Evolutionary conservation across 179 eudicot species (phyloP).

Genomic region (Camellia oleifera): DNA sequence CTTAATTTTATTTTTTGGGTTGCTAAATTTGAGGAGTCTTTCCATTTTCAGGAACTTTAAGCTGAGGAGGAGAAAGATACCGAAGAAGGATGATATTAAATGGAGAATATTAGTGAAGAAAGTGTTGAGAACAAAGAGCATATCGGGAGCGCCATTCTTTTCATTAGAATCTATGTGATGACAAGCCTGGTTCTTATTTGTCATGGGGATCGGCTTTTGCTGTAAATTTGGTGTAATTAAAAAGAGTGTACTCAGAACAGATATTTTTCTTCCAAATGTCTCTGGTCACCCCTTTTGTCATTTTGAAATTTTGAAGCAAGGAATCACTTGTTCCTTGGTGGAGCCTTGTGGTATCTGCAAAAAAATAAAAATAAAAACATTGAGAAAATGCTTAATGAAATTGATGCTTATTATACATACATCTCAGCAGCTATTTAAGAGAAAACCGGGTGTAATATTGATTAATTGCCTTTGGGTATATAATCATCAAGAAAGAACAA

Average conservation of each 20-base stretch:
- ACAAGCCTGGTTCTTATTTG: too few relatives aligned
- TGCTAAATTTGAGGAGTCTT: neutral
- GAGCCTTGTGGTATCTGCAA: neutral
- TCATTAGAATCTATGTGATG: constrained; percentile 24
- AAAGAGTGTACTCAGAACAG: too few relatives aligned
- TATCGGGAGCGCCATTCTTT: constrained; percentile 69
- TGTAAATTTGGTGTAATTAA: too few relatives aligned
- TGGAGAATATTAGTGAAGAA: constrained; percentile 88
- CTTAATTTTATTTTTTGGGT: neutral
- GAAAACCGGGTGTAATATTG: neutral
- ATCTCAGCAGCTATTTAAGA: neutral
- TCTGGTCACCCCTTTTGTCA: neutral
- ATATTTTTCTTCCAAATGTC: neutral
- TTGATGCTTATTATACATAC: neutral
- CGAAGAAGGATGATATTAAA: constrained; percentile 80
- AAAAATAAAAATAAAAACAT: neutral
- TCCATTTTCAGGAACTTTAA: constrained; percentile 54
- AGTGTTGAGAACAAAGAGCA: constrained; percentile 64
- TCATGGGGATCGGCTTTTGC: too few relatives aligned
- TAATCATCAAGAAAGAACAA: neutral
- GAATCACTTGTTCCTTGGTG: constrained; percentile 1
- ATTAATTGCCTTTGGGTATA: neutral
- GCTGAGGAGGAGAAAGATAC: constrained; percentile 46
- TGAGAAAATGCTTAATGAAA: neutral
- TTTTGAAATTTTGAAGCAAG: constrained; percentile 2